Conservation (phyloP, 176 grass and related monocot genomes). For the Oryza glaberrima region DNA sequence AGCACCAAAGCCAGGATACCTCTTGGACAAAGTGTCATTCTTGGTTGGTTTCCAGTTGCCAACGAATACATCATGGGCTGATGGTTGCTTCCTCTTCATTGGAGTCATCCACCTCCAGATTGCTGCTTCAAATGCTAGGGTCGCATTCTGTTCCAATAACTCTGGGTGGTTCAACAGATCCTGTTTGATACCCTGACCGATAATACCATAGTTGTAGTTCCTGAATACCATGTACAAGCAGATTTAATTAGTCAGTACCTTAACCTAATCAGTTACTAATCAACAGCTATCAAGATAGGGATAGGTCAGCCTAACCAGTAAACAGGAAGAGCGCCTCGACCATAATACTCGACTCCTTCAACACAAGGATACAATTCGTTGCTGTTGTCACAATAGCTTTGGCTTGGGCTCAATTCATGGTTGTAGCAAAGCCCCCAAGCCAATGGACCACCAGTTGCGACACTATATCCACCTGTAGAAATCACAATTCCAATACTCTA, state of each 20-base stretch:
- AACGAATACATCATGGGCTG: slow-evolving; percentile 87
- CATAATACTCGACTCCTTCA: slow-evolving; percentile 77
- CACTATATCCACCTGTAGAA: slow-evolving; percentile 67
- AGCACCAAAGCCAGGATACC: slow-evolving; percentile 81
- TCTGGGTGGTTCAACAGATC: slow-evolving; percentile 91
- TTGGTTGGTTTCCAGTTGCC: slow-evolving; percentile 91
- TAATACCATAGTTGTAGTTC: slow-evolving; percentile 80
- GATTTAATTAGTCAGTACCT: not conserved
- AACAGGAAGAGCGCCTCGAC: slow-evolving; percentile 79
- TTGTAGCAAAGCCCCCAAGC: slow-evolving; percentile 93
- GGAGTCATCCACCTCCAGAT: slow-evolving; percentile 99
- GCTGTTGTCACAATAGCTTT: slow-evolving; percentile 69
- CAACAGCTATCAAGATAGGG: slow-evolving; percentile 3
- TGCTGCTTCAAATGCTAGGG: slow-evolving; percentile 86
- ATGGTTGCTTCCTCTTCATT: slow-evolving; percentile 83
- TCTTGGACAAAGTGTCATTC: slow-evolving; percentile 75
- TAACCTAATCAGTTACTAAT: slow-evolving; percentile 9
- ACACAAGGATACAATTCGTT: slow-evolving; percentile 64
- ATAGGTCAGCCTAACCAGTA: slow-evolving; percentile 59
- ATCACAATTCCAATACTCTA: not conserved
- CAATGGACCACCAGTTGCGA: slow-evolving; percentile 52
- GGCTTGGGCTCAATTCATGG: slow-evolving; percentile 81
- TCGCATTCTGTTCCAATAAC: slow-evolving; percentile 88
- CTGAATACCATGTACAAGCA: slow-evolving; percentile 53
- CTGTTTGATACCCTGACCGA: slow-evolving; percentile 72